Evolutionary conservation across 2,329 filamentous ascomycete genomes (phyloP), one percentile per base, ranked within the genome.

Genomic region (Diaporthe capsici): DNA sequence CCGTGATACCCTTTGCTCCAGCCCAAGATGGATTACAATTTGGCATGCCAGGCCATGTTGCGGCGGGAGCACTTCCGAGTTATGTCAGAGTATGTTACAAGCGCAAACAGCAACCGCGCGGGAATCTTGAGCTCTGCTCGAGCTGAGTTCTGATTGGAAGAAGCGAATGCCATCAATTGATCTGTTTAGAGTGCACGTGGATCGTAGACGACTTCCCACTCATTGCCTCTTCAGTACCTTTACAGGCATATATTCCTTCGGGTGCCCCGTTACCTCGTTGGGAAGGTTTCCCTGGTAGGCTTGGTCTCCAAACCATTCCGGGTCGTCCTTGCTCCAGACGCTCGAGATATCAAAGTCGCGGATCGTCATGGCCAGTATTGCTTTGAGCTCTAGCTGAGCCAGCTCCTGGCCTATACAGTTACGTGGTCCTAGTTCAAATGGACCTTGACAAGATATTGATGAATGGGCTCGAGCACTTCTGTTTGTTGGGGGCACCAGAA

Each of bases 401-500:
- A 86, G 76, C 31, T 81, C 81, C 78, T 84, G 82, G 0, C 84
- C 84, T 28, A 84, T 80, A 72, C 85, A 86, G 4, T 79, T 80
- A 4, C 84, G 77, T 1, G 82, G 81, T 0, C 85, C 86, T 7
- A 80, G 75, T 39, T 86, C 84, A 73, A 87, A 87, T 0, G 84
- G 81, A 7, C 60, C 60, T 63, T 63, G 15, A n/a, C n/a, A 12
- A 25, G 15, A 9, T 28, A 34, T 70, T 28, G 55, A n/a, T 1
- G 8, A 20, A 53, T 5, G 20, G 15, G 7, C n/a, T 39, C 31
- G 5, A 42, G 22, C 10, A 8, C 9, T 34, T 28, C 0, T 28
- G 9, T 17, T 12, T 22, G 10, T 3, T 8, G 1, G 15, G 15
- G 49, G 34, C 12, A 15, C 8, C 9, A 15, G 2, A 55, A 22